Evolutionary conservation across 805 yeast genomes (phyloP).

Genomic region (Pichia exigua): DNA sequence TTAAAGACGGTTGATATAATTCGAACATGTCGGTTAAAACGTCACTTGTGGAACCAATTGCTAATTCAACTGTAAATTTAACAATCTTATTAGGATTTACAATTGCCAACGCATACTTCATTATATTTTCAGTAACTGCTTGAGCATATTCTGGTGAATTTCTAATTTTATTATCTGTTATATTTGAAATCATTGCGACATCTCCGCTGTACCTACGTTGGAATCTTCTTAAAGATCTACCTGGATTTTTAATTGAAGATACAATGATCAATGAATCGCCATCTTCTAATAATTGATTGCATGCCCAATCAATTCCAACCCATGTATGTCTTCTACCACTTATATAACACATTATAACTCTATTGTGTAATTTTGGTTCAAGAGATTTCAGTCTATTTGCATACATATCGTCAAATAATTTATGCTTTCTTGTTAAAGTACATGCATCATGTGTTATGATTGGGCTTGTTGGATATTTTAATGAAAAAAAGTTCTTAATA

Average conservation of each 20-base stretch:
- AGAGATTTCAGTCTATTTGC: constrained; percentile 27
- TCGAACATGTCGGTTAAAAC: constrained; percentile 52
- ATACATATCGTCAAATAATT: constrained; percentile 40
- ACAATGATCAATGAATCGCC: constrained; percentile 64
- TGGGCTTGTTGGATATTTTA: constrained; percentile 30
- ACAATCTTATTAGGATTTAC: constrained; percentile 38
- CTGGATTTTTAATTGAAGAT: constrained; percentile 37
- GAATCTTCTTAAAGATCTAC: constrained; percentile 17
- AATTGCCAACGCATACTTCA: constrained; percentile 44
- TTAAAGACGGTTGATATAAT: constrained; percentile 53
- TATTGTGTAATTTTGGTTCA: constrained; percentile 35
- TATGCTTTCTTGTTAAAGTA: constrained; percentile 40
- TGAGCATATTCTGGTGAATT: constrained; percentile 41
- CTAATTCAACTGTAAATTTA: constrained; percentile 52
- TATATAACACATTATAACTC: constrained; percentile 56
- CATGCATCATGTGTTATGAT: constrained; percentile 33
- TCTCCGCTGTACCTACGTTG: constrained; percentile 14
- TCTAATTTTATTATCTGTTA: constrained; percentile 30
- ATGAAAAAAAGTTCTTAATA: constrained; percentile 1
- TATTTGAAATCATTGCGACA: constrained; percentile 8
- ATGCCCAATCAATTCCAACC: constrained; percentile 72
- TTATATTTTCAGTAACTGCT: constrained; percentile 38
- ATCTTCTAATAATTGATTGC: constrained; percentile 44
- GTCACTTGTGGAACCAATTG: constrained; percentile 48
- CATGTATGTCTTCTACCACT: constrained; percentile 72